Evolutionary conservation across 495 filamentous ascomycete genomes (phyloP).

Genomic region (Lophiotrema nucula): DNA sequence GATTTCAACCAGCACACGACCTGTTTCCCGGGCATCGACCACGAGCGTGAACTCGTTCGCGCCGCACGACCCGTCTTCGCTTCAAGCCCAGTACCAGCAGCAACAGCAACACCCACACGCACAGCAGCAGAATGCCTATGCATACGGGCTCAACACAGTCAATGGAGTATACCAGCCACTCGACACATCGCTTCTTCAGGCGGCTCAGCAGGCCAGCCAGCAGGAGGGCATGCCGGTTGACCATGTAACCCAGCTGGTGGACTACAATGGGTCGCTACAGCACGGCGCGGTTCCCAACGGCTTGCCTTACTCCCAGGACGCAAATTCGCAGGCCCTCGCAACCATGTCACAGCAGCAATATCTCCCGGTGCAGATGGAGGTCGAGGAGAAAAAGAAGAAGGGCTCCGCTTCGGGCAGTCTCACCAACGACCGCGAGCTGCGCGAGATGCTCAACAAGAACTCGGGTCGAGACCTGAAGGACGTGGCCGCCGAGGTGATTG

Average conservation of each 20-base stretch:
- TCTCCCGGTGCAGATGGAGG: slow-evolving; percentile 55
- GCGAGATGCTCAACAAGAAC: slow-evolving; percentile 76
- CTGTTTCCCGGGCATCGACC: slow-evolving; percentile 78
- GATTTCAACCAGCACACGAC: slow-evolving; percentile 57
- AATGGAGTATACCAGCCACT: slow-evolving; percentile 14
- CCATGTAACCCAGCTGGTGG: slow-evolving; percentile 17
- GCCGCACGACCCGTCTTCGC: slow-evolving; percentile 13
- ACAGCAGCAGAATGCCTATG: slow-evolving; percentile 9
- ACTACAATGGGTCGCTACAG: neutral
- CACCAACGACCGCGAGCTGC: slow-evolving; percentile 88
- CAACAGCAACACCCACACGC: slow-evolving; percentile 14
- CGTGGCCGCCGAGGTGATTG: slow-evolving; percentile 76
- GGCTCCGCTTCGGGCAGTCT: slow-evolving; percentile 64
- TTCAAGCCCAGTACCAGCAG: slow-evolving; percentile 4
- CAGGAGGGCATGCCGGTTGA: slow-evolving; percentile 24
- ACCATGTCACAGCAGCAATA: slow-evolving; percentile 3
- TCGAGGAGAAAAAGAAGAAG: slow-evolving; percentile 64
- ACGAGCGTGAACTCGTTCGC: slow-evolving; percentile 52
- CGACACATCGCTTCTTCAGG: slow-evolving; percentile 26
- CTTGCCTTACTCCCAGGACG: neutral
- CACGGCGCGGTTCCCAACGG: neutral
- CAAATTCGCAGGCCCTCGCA: neutral
- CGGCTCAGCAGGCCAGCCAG: slow-evolving; percentile 29
- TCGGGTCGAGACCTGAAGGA: slow-evolving; percentile 72
- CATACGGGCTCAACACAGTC: slow-evolving; percentile 1